Percentiles rank a stretch among this genome's conserved stretches.
These are phyloP conservation scores for Cladosporium sp. DNA, from an alignment of 2,329 filamentous ascomycete species.

Conservation along the genomic window DNA sequence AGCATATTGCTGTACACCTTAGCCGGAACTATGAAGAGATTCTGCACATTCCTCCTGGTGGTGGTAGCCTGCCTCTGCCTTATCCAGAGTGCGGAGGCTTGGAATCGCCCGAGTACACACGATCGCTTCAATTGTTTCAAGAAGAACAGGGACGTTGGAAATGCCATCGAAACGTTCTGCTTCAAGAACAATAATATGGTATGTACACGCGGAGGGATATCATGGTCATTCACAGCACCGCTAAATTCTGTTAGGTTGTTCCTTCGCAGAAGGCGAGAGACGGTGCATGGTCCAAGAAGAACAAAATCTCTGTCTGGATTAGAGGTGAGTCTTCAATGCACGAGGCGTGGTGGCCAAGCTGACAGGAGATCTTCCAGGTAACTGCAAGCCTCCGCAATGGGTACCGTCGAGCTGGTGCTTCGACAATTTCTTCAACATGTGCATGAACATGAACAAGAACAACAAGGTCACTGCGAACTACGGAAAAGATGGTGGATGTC, in stretches of 20 bases:
- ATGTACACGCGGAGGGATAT: background rate
- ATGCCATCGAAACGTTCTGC: background rate
- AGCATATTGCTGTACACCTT: background rate
- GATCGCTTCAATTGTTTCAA: background rate
- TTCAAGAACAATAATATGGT: background rate
- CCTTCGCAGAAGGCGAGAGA: background rate
- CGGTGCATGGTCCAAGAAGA: background rate
- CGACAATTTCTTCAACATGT: slow-evolving; percentile 19
- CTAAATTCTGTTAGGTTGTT: background rate
- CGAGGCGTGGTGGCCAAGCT: background rate
- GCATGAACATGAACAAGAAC: slow-evolving; percentile 12
- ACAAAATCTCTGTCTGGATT: slow-evolving; percentile 2
- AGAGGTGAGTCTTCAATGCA: background rate
- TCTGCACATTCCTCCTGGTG: background rate
- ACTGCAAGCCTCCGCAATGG: slow-evolving; percentile 17
- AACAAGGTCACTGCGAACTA: slow-evolving; percentile 1
- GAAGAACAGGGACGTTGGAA: background rate
- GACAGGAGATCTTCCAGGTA: background rate
- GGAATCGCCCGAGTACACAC: background rate
- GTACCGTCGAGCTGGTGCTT: slow-evolving; percentile 19
- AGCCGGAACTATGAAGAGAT: background rate
- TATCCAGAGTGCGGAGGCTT: background rate
- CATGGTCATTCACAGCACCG: background rate
- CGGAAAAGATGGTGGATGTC: slow-evolving; percentile 15
- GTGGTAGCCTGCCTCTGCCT: slow-evolving; percentile 4